A percentile compares a stretch with the other conserved stretches of the same genome.
Conservation (phyloP, 768 basidiomycete genomes). For the Omphalotus guepiniiformis region DNA sequence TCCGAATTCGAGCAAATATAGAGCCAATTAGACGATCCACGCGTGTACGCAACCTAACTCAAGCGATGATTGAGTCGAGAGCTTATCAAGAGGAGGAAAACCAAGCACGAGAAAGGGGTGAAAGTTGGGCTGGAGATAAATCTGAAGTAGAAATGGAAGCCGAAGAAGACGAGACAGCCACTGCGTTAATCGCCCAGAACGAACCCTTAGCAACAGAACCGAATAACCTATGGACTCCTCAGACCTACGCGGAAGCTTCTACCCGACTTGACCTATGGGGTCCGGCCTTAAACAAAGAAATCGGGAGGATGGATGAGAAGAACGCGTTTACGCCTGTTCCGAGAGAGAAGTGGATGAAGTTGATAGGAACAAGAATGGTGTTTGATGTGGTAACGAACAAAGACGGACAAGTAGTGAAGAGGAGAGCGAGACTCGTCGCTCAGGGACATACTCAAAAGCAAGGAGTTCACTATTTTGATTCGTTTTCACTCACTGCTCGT, state of each 20-base stretch:
- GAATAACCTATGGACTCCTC: background rate
- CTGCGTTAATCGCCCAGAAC: background rate
- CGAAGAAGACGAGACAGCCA: background rate
- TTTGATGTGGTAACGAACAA: conserved; percentile 3
- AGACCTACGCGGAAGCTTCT: background rate
- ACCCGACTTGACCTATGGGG: conserved; percentile 4
- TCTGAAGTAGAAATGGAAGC: background rate
- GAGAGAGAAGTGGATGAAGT: background rate
- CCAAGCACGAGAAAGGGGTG: background rate
- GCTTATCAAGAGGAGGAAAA: conserved; percentile 1
- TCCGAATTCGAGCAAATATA: background rate
- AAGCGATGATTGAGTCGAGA: background rate
- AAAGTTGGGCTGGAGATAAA: background rate
- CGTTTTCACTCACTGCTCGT: background rate
- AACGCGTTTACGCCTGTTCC: conserved; percentile 2
- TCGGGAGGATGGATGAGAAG: background rate
- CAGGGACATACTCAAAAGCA: conserved; percentile 22
- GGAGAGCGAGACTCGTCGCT: conserved; percentile 4
- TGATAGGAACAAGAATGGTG: conserved; percentile 2
- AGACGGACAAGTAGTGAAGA: conserved; percentile 2
- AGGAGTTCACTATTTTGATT: conserved; percentile 22
- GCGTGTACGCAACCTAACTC: background rate
- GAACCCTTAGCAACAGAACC: background rate
- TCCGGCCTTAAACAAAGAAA: background rate
- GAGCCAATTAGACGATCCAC: background rate